Evolutionary conservation across 2,329 filamentous ascomycete species (phyloP).

Genomic region (Alternaria ventricosa): DNA sequence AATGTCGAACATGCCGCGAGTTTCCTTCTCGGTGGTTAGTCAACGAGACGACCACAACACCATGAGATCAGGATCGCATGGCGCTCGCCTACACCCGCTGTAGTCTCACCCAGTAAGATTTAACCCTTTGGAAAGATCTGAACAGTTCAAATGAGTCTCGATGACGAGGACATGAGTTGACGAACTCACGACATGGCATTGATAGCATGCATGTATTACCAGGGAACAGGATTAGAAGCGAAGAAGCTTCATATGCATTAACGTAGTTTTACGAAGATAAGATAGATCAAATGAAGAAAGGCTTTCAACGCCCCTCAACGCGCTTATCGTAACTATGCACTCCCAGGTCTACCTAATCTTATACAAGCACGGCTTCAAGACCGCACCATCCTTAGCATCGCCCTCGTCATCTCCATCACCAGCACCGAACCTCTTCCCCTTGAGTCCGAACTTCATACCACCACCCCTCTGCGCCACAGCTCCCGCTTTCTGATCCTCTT

Average conservation of each 20-base stretch:
- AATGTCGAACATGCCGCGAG: constrained; percentile 89
- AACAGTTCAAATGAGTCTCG: not conserved
- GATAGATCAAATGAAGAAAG: not conserved
- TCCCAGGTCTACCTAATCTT: constrained; percentile 68
- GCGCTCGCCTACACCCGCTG: not conserved
- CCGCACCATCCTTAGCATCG: constrained; percentile 67
- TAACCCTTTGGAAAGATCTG: not conserved
- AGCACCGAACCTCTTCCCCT: constrained; percentile 11
- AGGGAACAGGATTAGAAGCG: not conserved
- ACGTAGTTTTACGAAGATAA: not conserved
- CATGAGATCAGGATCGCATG: not conserved
- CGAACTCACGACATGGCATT: constrained; percentile 16
- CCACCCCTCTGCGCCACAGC: constrained; percentile 52
- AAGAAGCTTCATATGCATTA: not conserved
- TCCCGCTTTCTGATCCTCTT: constrained; percentile 37
- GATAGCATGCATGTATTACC: constrained; percentile 13
- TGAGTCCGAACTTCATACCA: constrained; percentile 39
- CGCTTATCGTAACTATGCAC: not conserved
- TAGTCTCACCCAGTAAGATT: not conserved
- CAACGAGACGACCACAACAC: not conserved
- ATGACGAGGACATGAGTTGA: constrained; percentile 8
- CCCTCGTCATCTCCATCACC: constrained; percentile 50
- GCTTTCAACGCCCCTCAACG: not conserved
- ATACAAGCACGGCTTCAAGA: constrained; percentile 95
- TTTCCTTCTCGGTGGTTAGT: constrained; percentile 65